Base-by-base conservation (phyloP, 805 yeast species). In the Ogataea glucozyma region DNA sequence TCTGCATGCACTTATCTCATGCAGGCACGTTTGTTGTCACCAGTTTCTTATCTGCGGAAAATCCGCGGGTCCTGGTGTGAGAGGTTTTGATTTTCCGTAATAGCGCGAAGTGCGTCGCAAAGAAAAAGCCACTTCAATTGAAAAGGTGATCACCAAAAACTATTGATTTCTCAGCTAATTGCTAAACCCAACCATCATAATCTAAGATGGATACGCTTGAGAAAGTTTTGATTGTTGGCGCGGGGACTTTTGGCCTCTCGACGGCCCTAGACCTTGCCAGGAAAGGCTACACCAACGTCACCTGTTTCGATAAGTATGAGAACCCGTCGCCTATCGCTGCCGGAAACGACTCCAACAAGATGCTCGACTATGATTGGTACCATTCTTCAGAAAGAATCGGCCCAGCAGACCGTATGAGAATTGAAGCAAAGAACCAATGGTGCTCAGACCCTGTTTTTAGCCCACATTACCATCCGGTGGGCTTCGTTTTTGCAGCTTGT, bases 181-280 rank as follows among this genome's bases (percentile, higher is more conserved):
- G n/a, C n/a, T n/a, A n/a, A n/a, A n/a, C n/a, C n/a, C n/a, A n/a
- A n/a, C n/a, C n/a, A n/a, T n/a, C n/a, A n/a, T n/a, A n/a, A n/a
- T n/a, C 8, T 6, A n/a, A 13, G 8, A 17, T 17, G 32, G 26
- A 5, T n/a, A 36, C 18, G n/a, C 12, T 17, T 20, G 22, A 19
- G 29, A 27, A 22, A 8, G 17, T 39, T 10, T 16, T 48, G 13
- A 38, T 54, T 7, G 48, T 62, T 4, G 67, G 67, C 2, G 58
- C 64, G 45, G 67, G 67, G 10, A 65, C 61, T 2, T 62, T 57
- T 52, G 69, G 69, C 9, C 50, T 64, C 11, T 61, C 65, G 7
- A 57, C 66, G 1, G 59, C 62, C 4, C 39, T 60, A 13, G 60
- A 62, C 20, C 44, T 61, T 9, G 47, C 57, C 3, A 37, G 40